Conservation (phyloP, 768 basidiomycete genomes). For the Saitozyma sp. region DNA sequence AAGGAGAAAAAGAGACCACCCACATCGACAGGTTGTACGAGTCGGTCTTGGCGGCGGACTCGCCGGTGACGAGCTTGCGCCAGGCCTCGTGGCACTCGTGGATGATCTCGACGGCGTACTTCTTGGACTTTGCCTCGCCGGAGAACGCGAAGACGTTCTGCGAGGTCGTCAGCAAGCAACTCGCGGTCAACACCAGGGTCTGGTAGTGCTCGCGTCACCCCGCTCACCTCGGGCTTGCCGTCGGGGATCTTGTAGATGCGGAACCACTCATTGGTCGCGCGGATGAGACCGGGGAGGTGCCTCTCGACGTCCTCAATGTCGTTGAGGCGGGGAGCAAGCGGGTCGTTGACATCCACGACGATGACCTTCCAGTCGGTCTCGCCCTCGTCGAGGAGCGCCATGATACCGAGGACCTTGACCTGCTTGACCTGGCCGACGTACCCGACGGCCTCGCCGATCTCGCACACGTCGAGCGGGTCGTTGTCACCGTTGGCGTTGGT, state of each 20-base stretch:
- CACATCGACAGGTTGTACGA: conserved; percentile 82
- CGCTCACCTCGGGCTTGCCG: conserved; percentile 52
- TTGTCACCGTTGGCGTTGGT: conserved; percentile 99
- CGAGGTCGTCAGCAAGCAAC: not conserved
- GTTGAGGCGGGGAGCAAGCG: conserved; percentile 92
- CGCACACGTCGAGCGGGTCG: conserved; percentile 98
- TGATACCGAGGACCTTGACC: conserved; percentile 99
- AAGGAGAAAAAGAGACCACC: conserved; percentile 46
- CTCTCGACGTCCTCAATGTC: conserved; percentile 99
- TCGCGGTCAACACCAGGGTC: no score
- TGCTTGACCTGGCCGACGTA: conserved; percentile 97
- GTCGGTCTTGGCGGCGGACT: conserved; percentile 68
- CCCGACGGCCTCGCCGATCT: conserved; percentile 98
- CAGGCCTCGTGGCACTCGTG: conserved; percentile 99
- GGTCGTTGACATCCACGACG: conserved; percentile 93
- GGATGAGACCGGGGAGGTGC: conserved; percentile 92
- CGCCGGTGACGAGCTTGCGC: conserved; percentile 85
- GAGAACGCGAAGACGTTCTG: conserved; percentile 98
- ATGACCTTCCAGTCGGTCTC: conserved; percentile 99
- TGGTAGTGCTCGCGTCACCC: not conserved
- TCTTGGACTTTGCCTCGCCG: conserved; percentile 99
- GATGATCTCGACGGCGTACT: conserved; percentile 98
- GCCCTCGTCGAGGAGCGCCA: conserved; percentile 98
- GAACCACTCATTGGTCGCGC: conserved; percentile 99
- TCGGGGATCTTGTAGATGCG: conserved; percentile 57